Conservation (phyloP, 78 protist species). For the Tieghemostelium lacteum region DNA sequence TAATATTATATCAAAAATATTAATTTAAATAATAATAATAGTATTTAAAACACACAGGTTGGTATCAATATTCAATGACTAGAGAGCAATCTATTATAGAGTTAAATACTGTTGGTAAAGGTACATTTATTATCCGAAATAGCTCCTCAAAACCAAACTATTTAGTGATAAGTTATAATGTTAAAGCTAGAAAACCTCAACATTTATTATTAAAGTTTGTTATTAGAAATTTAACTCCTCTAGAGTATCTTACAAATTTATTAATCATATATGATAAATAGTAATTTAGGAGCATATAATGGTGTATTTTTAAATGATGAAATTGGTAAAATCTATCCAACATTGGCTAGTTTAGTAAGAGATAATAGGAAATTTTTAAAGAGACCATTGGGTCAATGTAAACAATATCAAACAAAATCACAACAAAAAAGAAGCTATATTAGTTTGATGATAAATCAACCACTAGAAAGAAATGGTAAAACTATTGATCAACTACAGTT, state of each 20-base stretch:
- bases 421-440: constrained; percentile 24
- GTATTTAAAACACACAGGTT: constrained; percentile 49
- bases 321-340: constrained; percentile 60
- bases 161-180: constrained; percentile 66
- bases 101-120: constrained; percentile 45
- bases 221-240: background rate
- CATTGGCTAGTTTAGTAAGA: constrained; percentile 28
- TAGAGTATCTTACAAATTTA: background rate
- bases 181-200: constrained; percentile 33
- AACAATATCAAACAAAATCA: background rate
- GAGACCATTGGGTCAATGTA: constrained; percentile 18
- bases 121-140: constrained; percentile 44
- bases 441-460: background rate
- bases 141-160: constrained; percentile 46
- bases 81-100: constrained; percentile 35
- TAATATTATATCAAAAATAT: background rate
- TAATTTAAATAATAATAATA: too few species aligned
- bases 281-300: constrained; percentile 45
- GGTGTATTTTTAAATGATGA: constrained; percentile 68
- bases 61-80: constrained; percentile 50
- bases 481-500: constrained; percentile 16
- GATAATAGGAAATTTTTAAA: constrained; percentile 60
- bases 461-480: constrained; percentile 26
- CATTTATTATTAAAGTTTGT: constrained; percentile 50
- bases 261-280: background rate